Evolutionary conservation across 306 rosid genomes (phyloP).

Genomic region (Senna siamea): DNA sequence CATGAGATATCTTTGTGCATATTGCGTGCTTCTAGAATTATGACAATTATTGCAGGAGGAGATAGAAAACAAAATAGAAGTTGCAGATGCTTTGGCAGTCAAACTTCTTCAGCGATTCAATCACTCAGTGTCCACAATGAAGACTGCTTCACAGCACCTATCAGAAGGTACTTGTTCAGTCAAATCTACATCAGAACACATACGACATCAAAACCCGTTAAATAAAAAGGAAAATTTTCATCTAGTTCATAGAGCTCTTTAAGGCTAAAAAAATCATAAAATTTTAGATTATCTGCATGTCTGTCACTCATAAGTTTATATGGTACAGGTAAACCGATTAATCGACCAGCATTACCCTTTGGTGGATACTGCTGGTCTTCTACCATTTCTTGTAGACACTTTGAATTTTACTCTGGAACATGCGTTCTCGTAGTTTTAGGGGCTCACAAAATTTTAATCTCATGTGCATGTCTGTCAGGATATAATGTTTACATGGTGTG

Average conservation of each 20-base stretch:
- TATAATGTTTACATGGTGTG: constrained; percentile 1
- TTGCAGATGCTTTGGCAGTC: constrained; percentile 80
- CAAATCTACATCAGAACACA: background rate
- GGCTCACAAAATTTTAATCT: constrained; percentile 17
- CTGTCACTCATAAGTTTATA: background rate
- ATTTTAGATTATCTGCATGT: background rate
- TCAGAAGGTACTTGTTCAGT: constrained; percentile 70
- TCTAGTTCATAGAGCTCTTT: background rate
- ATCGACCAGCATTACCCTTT: background rate
- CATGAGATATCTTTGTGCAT: constrained; percentile 9
- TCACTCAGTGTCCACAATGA: constrained; percentile 77
- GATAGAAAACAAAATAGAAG: constrained; percentile 81
- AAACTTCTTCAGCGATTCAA: constrained; percentile 89
- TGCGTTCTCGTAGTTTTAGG: background rate
- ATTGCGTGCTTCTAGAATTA: constrained; percentile 12
- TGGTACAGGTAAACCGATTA: background rate
- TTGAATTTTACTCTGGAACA: background rate
- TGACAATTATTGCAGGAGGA: constrained; percentile 67
- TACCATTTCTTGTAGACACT: background rate
- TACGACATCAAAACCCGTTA: constrained; percentile 14
- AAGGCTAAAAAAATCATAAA: background rate
- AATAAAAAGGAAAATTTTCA: constrained; percentile 22
- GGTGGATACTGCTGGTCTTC: background rate
- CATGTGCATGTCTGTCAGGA: constrained; percentile 10
- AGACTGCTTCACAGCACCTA: constrained; percentile 78